A percentile compares a stretch with the other conserved stretches of the same genome.
Evolutionary conservation across 805 yeast genomes (phyloP).

Genomic region (Suhomyces vadensis): DNA sequence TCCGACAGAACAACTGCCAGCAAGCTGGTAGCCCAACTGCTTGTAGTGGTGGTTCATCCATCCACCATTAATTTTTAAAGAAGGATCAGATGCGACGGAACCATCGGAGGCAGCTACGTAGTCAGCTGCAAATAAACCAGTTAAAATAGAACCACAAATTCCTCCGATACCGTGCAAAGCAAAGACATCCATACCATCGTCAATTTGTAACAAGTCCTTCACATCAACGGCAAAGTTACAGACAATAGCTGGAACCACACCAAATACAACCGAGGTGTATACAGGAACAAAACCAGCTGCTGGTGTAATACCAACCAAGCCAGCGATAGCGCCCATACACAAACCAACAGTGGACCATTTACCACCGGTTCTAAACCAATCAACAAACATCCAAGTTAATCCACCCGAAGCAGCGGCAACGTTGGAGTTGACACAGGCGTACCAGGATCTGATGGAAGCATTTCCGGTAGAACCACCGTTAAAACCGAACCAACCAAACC

Average conservation of each 20-base stretch:
- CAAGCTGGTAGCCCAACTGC: constrained; percentile 87
- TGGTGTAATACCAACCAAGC: constrained; percentile 93
- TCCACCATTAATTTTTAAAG: constrained; percentile 64
- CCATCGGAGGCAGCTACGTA: constrained; percentile 86
- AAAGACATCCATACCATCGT: constrained; percentile 94
- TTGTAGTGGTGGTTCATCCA: constrained; percentile 82
- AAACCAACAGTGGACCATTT: constrained; percentile 93
- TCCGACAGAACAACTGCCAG: constrained; percentile 69
- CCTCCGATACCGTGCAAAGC: constrained; percentile 96
- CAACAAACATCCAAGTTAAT: constrained; percentile 90
- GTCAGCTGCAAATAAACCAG: constrained; percentile 92
- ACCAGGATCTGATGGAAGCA: constrained; percentile 89
- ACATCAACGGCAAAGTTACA: constrained; percentile 87
- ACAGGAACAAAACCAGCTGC: constrained; percentile 96
- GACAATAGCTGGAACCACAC: constrained; percentile 70
- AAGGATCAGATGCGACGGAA: constrained; percentile 37
- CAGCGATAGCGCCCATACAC: constrained; percentile 92
- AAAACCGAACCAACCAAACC: constrained; percentile 99
- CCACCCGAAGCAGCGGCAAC: constrained; percentile 94
- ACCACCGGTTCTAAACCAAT: constrained; percentile 79
- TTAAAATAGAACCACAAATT: constrained; percentile 73
- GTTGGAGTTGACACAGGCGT: constrained; percentile 91
- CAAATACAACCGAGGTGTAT: constrained; percentile 83
- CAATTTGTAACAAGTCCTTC: constrained; percentile 70
- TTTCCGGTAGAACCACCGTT: constrained; percentile 98